These are phyloP conservation scores for Plectosphaerella sp. DNA, from an alignment of 2,329 filamentous ascomycete species.

Conservation along the genomic window DNA sequence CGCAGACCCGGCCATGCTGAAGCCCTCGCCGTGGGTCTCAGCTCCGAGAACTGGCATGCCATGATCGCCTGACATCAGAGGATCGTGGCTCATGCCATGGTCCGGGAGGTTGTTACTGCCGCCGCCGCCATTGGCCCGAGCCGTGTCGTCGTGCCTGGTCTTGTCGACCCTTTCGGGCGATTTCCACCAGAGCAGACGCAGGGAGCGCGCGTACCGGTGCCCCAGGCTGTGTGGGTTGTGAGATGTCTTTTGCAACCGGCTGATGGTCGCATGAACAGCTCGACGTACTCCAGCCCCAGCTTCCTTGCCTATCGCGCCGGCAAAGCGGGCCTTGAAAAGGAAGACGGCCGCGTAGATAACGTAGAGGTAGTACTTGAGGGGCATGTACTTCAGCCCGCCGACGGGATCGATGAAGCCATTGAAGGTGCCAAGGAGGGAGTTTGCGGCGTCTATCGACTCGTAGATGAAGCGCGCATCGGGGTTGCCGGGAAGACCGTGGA, in stretches of 20 bases:
- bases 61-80: constrained; percentile 14
- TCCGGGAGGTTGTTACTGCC: constrained; percentile 16
- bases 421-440: constrained; percentile 54
- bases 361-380: constrained; percentile 58
- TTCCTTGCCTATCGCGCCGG: constrained; percentile 51
- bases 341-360: constrained; percentile 62
- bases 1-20: constrained; percentile 24
- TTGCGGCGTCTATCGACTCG: constrained; percentile 60
- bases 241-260: constrained; percentile 54
- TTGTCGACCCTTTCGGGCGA: constrained; percentile 11
- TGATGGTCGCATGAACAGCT: constrained; percentile 54
- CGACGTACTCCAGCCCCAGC: constrained; percentile 54
- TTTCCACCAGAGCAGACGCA: constrained; percentile 56
- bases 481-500: constrained; percentile 51
- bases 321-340: constrained; percentile 58
- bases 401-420: constrained; percentile 56
- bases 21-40: not conserved
- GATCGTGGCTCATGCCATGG: constrained; percentile 24
- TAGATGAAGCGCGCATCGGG: constrained; percentile 64
- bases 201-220: constrained; percentile 54
- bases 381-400: constrained; percentile 58
- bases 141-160: constrained; percentile 1
- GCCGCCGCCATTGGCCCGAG: constrained; percentile 8
- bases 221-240: constrained; percentile 55
- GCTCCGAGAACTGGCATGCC: not conserved